Evolutionary conservation across 352 stramenopile genomes (phyloP).

Genomic region (Aphanomyces astaci): DNA sequence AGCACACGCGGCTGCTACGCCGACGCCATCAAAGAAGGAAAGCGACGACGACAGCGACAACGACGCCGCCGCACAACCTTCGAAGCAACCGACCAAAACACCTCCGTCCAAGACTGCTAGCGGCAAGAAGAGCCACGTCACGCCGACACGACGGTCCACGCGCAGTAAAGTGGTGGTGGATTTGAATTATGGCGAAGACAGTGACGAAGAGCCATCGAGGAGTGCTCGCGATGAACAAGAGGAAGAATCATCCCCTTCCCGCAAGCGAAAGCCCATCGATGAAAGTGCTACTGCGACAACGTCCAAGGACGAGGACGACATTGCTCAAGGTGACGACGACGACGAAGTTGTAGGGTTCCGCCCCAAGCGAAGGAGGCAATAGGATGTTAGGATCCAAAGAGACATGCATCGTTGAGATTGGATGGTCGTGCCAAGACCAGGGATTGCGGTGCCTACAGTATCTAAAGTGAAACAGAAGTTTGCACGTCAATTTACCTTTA

Average conservation of each 20-base stretch:
- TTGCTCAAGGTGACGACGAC: conserved; percentile 4
- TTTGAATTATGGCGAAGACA: not conserved
- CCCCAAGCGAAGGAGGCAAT: conserved; percentile 16
- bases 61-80: not conserved
- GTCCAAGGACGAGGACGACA: conserved; percentile 1
- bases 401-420: not conserved
- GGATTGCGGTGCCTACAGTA: too few relatives aligned
- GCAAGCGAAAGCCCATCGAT: not conserved
- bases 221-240: not conserved
- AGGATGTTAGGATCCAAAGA: not conserved
- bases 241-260: not conserved
- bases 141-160: not conserved
- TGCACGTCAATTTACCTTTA: too few relatives aligned
- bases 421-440: too few relatives aligned
- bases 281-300: too few relatives aligned
- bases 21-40: too few relatives aligned
- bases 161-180: not conserved
- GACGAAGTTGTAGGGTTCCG: conserved; percentile 21
- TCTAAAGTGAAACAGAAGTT: too few relatives aligned
- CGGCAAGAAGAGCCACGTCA: not conserved
- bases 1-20: too few relatives aligned
- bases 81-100: not conserved
- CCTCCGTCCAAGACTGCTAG: not conserved
- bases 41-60: not conserved
- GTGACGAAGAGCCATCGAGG: not conserved